A percentile compares a stretch with the other conserved stretches of the same genome.
These are phyloP conservation scores for Senna tora DNA, from an alignment of 306 rosid species.

Conservation along the genomic window DNA sequence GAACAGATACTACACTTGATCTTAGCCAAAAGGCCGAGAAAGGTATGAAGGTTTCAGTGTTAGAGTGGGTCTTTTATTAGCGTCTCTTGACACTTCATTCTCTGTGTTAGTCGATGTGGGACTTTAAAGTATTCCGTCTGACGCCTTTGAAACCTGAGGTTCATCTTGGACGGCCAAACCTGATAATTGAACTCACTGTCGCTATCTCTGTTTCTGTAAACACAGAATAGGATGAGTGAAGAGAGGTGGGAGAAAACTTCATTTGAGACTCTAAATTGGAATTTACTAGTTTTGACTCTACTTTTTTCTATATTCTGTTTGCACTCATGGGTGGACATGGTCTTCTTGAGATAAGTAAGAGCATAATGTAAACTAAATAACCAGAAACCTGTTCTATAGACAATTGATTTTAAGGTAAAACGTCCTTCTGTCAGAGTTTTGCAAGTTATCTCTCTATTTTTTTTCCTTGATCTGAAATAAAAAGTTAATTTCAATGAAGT, in stretches of 20 bases:
- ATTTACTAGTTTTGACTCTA: no score
- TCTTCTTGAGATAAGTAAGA: slow-evolving; percentile 11
- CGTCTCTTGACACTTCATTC: not conserved
- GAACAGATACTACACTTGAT: slow-evolving; percentile 33
- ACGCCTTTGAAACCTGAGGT: no score
- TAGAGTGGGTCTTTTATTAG: not conserved
- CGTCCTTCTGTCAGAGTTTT: slow-evolving; percentile 23
- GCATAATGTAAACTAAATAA: not conserved
- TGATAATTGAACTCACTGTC: no score
- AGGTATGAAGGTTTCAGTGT: no score
- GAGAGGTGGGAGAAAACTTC: slow-evolving; percentile 3
- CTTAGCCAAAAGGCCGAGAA: slow-evolving; percentile 30
- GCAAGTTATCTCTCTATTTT: slow-evolving; percentile 11
- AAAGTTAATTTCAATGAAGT: slow-evolving; percentile 19
- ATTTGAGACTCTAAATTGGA: no score
- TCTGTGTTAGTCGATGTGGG: not conserved
- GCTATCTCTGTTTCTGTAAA: slow-evolving; percentile 49
- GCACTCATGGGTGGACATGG: slow-evolving; percentile 4
- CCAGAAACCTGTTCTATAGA: not conserved
- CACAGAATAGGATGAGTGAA: slow-evolving; percentile 24
- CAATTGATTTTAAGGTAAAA: not conserved
- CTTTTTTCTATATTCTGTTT: not conserved
- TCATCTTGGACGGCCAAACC: no score
- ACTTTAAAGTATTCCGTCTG: not conserved
- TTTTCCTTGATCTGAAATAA: no score